These are phyloP conservation scores for Hydnum rufescens DNA, from an alignment of 768 basidiomycete species.

Conservation along the genomic window DNA sequence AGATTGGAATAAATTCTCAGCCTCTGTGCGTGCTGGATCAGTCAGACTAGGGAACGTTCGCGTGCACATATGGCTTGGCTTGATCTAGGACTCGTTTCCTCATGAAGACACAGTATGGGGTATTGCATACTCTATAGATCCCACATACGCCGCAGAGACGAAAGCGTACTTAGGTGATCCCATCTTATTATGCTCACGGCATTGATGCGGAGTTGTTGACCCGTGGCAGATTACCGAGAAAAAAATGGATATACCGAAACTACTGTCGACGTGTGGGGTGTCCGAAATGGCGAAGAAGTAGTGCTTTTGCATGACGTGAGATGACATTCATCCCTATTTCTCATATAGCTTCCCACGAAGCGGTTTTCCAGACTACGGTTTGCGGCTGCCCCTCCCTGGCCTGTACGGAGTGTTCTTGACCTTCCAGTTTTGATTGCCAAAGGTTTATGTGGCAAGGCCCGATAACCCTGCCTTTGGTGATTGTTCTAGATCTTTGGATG, in stretches of 20 bases:
- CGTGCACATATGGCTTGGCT: slow-evolving; percentile 3
- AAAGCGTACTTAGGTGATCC: slow-evolving; percentile 59
- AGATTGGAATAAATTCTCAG: slow-evolving; percentile 66
- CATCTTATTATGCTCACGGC: not conserved
- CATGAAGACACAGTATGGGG: slow-evolving; percentile 78
- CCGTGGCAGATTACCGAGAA: slow-evolving; percentile 51
- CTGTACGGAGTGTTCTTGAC: not conserved
- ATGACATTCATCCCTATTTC: not conserved
- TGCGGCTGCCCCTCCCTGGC: not conserved
- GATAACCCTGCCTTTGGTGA: slow-evolving; percentile 80
- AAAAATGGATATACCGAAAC: slow-evolving; percentile 91
- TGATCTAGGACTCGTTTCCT: slow-evolving; percentile 42
- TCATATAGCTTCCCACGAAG: too few relatives aligned
- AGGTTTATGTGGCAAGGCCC: slow-evolving; percentile 76
- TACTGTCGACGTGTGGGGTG: slow-evolving; percentile 47
- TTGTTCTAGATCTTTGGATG: too few relatives aligned
- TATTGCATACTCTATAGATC: slow-evolving; percentile 75
- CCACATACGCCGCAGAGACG: slow-evolving; percentile 50
- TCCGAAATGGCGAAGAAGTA: slow-evolving; percentile 32
- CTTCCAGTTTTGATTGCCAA: not conserved
- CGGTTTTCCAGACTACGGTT: too few relatives aligned
- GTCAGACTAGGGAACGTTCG: not conserved
- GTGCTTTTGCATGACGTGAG: slow-evolving; percentile 25
- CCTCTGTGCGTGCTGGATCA: slow-evolving; percentile 28
- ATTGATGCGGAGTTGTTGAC: not conserved